These are phyloP conservation scores for Xanthoparmelia taractica DNA, from an alignment of 495 filamentous ascomycete species.

Conservation along the genomic window DNA sequence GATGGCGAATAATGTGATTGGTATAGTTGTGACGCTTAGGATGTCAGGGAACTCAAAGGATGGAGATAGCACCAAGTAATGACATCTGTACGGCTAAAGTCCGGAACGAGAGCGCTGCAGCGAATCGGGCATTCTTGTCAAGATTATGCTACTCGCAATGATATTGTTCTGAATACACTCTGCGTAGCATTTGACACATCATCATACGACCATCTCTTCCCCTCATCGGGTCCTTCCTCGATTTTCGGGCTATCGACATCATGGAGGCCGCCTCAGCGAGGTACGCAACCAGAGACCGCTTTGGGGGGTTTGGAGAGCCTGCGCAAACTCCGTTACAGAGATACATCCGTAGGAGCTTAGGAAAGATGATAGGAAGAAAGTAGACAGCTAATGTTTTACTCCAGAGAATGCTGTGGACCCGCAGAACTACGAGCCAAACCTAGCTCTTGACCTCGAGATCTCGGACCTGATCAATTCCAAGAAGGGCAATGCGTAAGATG, in stretches of 20 bases:
- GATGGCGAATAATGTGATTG: not conserved
- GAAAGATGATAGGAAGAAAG: not conserved
- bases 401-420: slow-evolving; percentile 86
- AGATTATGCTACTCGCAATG: not conserved
- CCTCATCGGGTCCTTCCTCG: not conserved
- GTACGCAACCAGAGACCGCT: slow-evolving; percentile 92
- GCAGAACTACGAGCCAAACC: slow-evolving; percentile 93
- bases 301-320: slow-evolving; percentile 70
- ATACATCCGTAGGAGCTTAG: slow-evolving; percentile 61
- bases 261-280: slow-evolving; percentile 94
- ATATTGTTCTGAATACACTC: too few relatives aligned
- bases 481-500: slow-evolving; percentile 78
- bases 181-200: not conserved
- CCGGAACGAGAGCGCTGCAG: not conserved
- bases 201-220: not conserved
- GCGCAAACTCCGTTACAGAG: slow-evolving; percentile 80
- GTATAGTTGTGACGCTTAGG: not conserved
- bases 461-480: slow-evolving; percentile 94
- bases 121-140: not conserved
- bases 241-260: not conserved
- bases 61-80: too few relatives aligned
- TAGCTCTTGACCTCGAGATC: slow-evolving; percentile 94
- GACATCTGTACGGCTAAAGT: not conserved
- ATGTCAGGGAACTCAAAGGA: too few relatives aligned
- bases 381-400: slow-evolving; percentile 8